Base-by-base conservation (phyloP, 2,329 filamentous ascomycete species). In the Samsoniella hepiali region DNA sequence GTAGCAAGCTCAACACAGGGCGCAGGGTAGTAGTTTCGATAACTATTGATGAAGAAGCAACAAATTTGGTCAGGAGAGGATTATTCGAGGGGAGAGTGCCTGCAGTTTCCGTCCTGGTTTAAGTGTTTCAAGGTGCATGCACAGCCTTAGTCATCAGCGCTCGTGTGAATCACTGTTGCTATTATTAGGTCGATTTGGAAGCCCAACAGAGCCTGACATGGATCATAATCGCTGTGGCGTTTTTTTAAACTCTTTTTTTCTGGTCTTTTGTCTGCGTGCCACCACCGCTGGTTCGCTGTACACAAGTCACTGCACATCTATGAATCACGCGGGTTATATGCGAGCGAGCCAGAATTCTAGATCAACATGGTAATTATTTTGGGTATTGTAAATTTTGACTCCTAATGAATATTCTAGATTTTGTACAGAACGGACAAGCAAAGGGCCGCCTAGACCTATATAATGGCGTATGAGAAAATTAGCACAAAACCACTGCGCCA, bases 141-240 rank as follows among this genome's bases (percentile, higher is more conserved):
- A 32, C 49, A 54, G 27, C 49, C 58, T 61, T 61, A 61, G 58
- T 61, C 58, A 61, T 61, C 58, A 54, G 15, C 13, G 31, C 49
- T 38, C 38, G 49, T n/a, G 22, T 29, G 40, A n/a, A 17, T 44
- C 15, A 49, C 45, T 3, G 45, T 6, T 17, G 27, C 47, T 50
- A 50, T 50, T 5, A 31, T 50, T 50, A 50, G 47, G 29, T 4
- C 22, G n/a, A 29, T 7, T 13, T 29, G 45, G 4, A 29, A 49
- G 45, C 45, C n/a, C 45, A 49, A 13, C n/a, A 49, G 22, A 29
- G 29, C 47, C 47, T 31, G 47, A 31, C 6, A 22, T 22, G 22
- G 13, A 32, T 31, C 38, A 40, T 15, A 9, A 34, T 40, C 11
- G 38, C 11, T 40, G 4, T 15, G 4, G 13, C 5, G 13, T 15